Base-by-base conservation (phyloP, 257 asterid genomes). In the Fraxinus cuspidata region DNA sequence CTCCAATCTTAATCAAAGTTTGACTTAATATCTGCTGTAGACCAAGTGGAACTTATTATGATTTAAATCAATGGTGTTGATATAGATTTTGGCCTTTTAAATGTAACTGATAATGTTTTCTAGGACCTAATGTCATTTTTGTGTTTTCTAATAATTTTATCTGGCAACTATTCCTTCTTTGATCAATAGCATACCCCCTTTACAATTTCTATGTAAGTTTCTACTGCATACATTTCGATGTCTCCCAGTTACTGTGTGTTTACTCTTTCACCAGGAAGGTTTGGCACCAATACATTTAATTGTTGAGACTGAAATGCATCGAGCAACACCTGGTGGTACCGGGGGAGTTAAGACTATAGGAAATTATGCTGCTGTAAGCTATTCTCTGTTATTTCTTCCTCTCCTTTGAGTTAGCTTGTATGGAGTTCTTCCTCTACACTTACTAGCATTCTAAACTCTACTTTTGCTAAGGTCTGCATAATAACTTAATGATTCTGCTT, bases 321-420 rank as follows among this genome's bases (percentile, higher is more conserved):
- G 99, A 74, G 98, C 99, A 65, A 88, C 98, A 56, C 99, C 97
- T 76, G 99, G 99, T 56, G 99, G 99, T 80, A 95, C 99, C 78
- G 98, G 98, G 82, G 93, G 97, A 66, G 96, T 95, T 78, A 95
- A 95, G 91, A 91, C 97, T 29, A 90, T 95, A 51, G 99, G 99
- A 81, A 95, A 95, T 78, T 95, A 95, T 87, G 99, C 98, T 79
- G 94, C 94, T 47, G 99, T 95, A 81, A 82, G 97, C 85, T 74
- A 74, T 42, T 79, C 7, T 79, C 8, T 51, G 4, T 49, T 11
- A 18, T 32, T 82, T 35, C 31, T 66, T 56, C 18, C 18, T 47
- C 18, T 35, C 70, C 3, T 47, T 19, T 53, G 64, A n/a, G 64
- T 53, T 53, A 5, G 64, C 27, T 19, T 53, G 16, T 11, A 3